Evolutionary conservation across 345 rosid genomes (phyloP).

Genomic region (Heritiera littoralis): DNA sequence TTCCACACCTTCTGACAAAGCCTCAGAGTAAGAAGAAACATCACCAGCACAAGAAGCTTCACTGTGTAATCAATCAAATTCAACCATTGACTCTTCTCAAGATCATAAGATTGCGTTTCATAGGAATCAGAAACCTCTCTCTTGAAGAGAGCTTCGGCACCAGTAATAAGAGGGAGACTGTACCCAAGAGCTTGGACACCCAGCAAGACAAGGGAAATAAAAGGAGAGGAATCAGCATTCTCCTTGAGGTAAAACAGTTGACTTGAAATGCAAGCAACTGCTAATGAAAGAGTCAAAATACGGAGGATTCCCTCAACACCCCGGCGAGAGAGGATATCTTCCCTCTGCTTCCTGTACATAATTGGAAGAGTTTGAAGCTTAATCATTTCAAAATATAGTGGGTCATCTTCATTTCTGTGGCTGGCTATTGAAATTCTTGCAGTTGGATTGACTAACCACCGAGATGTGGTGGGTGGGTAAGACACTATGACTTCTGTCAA

Average conservation of each 20-base stretch:
- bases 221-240: slow-evolving; percentile 47
- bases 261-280: slow-evolving; percentile 64
- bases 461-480: slow-evolving; percentile 75
- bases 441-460: slow-evolving; percentile 78
- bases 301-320: slow-evolving; percentile 79
- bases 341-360: slow-evolving; percentile 73
- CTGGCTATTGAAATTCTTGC: slow-evolving; percentile 70
- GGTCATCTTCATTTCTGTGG: slow-evolving; percentile 71
- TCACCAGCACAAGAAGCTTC: slow-evolving; percentile 70
- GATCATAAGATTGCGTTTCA: slow-evolving; percentile 47
- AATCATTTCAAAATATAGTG: slow-evolving; percentile 53
- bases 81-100: slow-evolving; percentile 68
- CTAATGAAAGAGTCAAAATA: slow-evolving; percentile 67
- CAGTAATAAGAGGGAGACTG: slow-evolving; percentile 77
- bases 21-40: slow-evolving; percentile 72
- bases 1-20: slow-evolving; percentile 87
- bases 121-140: slow-evolving; percentile 49
- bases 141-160: slow-evolving; percentile 80
- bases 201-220: slow-evolving; percentile 77
- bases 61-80: slow-evolving; percentile 66
- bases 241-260: slow-evolving; percentile 61
- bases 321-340: slow-evolving; percentile 74
- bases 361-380: slow-evolving; percentile 68
- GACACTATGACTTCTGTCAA: slow-evolving; percentile 57
- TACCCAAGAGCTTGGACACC: slow-evolving; percentile 89